Evolutionary conservation across 306 rosid species (phyloP), one percentile per base, ranked within the genome.

Genomic region (Abrus precatorius): DNA sequence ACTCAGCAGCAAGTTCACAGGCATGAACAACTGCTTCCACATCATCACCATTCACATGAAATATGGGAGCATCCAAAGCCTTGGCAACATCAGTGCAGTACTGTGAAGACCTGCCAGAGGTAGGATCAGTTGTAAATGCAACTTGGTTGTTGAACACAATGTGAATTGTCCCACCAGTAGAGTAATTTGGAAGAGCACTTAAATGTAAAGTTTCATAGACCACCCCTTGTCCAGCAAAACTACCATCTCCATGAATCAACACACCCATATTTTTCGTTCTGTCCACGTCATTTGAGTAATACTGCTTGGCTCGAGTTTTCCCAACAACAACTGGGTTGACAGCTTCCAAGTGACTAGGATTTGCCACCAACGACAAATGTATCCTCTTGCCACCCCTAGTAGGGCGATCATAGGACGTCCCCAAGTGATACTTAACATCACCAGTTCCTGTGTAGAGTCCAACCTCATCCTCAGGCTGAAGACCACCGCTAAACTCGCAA

Each of bases 171-270:
- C 99, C 99, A 43, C 99, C 99, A 9, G 99, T 95, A n/a, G 89
- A 73, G 81, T 95, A 91, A 87, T 95, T 95, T 3, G 94, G 98
- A 83, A 95, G 97, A 83, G 97, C 98, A 77, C 99, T 95, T 54
- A 95, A 88, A 95, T 95, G 99, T 8, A 95, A 87, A 41, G 94
- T 91, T 85, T 95, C 99, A 29, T 93, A 95, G 79, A 93, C 99
- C 56, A 95, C 99, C 60, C 99, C 99, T 87, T 93, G 98, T 50
- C 99, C 99, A 3, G 99, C 96, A 89, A 93, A 95, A 79, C 99
- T 95, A 83, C 99, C 98, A 85, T 95, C 99, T 74, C 99, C 99
- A 48, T 95, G 98, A 74, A 95, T 87, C 87, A 95, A 82, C 70
- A 95, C 13, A 54, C 90, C 97, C 99, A 95, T 82, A 85, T 95